Percentiles rank a stretch among this genome's conserved stretches.
Evolutionary conservation across 139 green algal species (phyloP).

Genomic region (Mesostigma viride): DNA sequence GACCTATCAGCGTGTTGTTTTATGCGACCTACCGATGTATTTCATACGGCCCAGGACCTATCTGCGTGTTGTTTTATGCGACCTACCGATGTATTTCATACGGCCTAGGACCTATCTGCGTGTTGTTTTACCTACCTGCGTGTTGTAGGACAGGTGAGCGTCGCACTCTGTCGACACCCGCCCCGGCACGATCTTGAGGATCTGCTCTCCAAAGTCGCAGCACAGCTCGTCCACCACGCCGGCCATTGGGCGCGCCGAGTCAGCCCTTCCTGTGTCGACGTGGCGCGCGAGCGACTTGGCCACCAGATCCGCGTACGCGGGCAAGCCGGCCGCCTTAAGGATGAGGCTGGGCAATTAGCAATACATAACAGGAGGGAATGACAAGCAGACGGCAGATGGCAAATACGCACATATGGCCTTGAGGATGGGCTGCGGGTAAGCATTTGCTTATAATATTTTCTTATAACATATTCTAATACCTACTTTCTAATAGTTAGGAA

Average conservation of each 20-base stretch:
- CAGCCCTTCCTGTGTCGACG: too few species aligned
- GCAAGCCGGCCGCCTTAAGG: slow-evolving; percentile 3
- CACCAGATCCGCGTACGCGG: background rate
- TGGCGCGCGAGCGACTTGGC: background rate
- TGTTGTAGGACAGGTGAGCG: slow-evolving; percentile 7
- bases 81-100: too few species aligned
- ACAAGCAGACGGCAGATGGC: background rate
- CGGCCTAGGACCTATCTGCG: too few species aligned
- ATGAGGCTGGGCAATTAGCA: background rate
- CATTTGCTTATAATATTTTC: too few species aligned
- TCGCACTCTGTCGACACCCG: slow-evolving; percentile 14
- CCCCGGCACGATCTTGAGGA: slow-evolving; percentile 14
- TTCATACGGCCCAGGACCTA: too few species aligned
- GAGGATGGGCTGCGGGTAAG: too few species aligned
- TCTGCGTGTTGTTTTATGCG: too few species aligned
- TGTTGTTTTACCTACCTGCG: too few species aligned
- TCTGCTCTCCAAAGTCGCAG: slow-evolving; percentile 5
- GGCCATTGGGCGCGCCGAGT: background rate
- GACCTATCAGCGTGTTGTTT: too few species aligned
- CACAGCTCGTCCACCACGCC: slow-evolving; percentile 8
- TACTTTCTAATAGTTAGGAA: too few species aligned
- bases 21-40: too few species aligned
- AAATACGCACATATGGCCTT: background rate
- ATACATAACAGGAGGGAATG: background rate
- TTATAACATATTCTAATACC: too few species aligned